Percentiles rank a stretch among this genome's conserved stretches.
Conservation (phyloP, 768 basidiomycete genomes). For the Albatrellus ellisii region DNA sequence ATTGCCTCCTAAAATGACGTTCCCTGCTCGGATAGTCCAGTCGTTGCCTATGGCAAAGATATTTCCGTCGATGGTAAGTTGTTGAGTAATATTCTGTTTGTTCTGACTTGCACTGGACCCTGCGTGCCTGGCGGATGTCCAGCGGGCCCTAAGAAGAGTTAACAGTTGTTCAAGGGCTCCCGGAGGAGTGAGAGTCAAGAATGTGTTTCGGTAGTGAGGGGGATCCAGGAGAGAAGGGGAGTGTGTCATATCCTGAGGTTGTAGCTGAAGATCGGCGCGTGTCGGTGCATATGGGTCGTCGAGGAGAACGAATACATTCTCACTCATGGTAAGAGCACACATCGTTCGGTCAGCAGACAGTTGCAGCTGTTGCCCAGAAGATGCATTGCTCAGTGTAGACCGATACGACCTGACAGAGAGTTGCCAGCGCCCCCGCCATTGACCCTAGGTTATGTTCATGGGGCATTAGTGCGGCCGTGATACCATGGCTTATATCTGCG, state of each 20-base stretch:
- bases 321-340: conserved; percentile 67
- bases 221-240: conserved; percentile 18
- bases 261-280: conserved; percentile 41
- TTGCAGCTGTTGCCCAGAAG: conserved; percentile 34
- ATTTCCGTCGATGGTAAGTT: conserved; percentile 60
- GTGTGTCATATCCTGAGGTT: conserved; percentile 7
- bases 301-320: conserved; percentile 67
- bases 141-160: conserved; percentile 59
- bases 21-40: conserved; percentile 72
- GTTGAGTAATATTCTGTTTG: conserved; percentile 41
- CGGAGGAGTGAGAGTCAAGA: conserved; percentile 62
- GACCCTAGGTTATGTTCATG: conserved; percentile 39
- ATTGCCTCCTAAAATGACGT: conserved; percentile 64
- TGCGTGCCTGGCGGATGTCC: conserved; percentile 44
- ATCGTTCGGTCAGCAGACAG: conserved; percentile 56
- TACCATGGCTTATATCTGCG: conserved; percentile 17
- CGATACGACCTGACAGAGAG: conserved; percentile 63
- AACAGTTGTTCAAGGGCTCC: conserved; percentile 66
- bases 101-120: conserved; percentile 30
- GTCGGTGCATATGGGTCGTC: conserved; percentile 67
- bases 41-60: conserved; percentile 70
- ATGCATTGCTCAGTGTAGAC: conserved; percentile 51
- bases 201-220: conserved; percentile 62
- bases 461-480: conserved; percentile 4
- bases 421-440: conserved; percentile 49